Evolutionary conservation across 2,329 filamentous ascomycete species (phyloP).

Genomic region (Aspergillus fructus): DNA sequence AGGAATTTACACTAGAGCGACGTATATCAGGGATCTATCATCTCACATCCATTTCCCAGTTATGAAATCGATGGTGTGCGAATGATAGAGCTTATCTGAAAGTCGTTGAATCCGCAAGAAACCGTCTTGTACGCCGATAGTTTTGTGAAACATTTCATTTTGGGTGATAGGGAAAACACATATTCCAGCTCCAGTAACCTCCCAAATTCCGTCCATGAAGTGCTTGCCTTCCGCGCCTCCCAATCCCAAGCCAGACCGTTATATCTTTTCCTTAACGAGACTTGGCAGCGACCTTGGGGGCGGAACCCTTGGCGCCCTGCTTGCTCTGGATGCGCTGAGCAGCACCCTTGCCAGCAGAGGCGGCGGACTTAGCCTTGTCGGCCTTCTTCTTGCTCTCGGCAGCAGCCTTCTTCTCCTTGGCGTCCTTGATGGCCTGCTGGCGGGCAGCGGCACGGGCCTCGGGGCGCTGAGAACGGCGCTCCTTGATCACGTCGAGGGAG

Average conservation of each 20-base stretch:
- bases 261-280: conserved; percentile 65
- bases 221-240: conserved; percentile 22
- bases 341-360: conserved; percentile 72
- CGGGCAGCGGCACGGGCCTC: conserved; percentile 94
- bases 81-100: conserved; percentile 24
- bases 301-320: conserved; percentile 92
- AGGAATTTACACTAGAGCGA: conserved; percentile 1
- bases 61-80: conserved; percentile 22
- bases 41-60: not conserved
- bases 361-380: conserved; percentile 95
- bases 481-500: conserved; percentile 99
- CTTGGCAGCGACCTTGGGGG: conserved; percentile 79
- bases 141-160: conserved; percentile 16
- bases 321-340: conserved; percentile 83
- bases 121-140: conserved; percentile 26
- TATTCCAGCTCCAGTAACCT: conserved; percentile 29
- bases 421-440: conserved; percentile 86
- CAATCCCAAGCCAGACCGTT: conserved; percentile 31
- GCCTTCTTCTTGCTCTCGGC: conserved; percentile 93
- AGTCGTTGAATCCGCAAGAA: conserved; percentile 20
- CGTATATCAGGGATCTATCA: not conserved
- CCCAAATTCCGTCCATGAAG: conserved; percentile 23
- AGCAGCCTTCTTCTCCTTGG: conserved; percentile 96
- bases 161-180: conserved; percentile 21
- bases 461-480: conserved; percentile 90